These are phyloP conservation scores for Acorus calamus DNA, from an alignment of 106 monocot species.

Conservation along the genomic window DNA sequence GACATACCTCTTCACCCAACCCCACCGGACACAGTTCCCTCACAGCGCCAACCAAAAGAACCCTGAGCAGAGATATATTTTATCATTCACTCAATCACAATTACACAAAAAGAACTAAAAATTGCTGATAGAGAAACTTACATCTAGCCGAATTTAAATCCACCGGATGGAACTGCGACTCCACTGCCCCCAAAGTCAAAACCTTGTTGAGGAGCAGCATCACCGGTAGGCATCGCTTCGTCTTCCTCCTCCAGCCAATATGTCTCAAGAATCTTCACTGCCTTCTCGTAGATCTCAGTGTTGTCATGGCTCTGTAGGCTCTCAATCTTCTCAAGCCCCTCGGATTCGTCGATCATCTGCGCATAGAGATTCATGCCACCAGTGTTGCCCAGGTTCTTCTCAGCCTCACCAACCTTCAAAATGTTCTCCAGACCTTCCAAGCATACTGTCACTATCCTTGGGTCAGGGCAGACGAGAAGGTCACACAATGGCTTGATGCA, in stretches of 20 bases:
- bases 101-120: no score
- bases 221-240: conserved; percentile 2
- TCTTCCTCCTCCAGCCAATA: conserved; percentile 20
- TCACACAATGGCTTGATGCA: conserved; percentile 15
- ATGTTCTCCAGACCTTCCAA: conserved; percentile 16
- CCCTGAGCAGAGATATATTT: no score
- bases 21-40: no score
- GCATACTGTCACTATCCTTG: conserved; percentile 8
- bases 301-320: conserved; percentile 15
- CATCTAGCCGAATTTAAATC: conserved; percentile 7
- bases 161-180: conserved; percentile 1
- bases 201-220: conserved; percentile 2
- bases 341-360: conserved; percentile 13
- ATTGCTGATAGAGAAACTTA: not conserved
- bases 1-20: no score
- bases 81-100: no score
- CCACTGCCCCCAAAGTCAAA: conserved; percentile 4
- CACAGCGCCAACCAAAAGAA: no score
- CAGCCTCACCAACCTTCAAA: conserved; percentile 13
- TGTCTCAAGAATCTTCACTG: conserved; percentile 11
- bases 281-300: conserved; percentile 14
- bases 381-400: conserved; percentile 6
- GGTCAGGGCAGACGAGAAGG: conserved; percentile 5
- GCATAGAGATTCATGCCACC: conserved; percentile 9
- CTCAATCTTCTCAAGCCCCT: conserved; percentile 14